Conservation (phyloP, 495 filamentous ascomycete genomes). For the Staphylotrichum tortipilum region DNA sequence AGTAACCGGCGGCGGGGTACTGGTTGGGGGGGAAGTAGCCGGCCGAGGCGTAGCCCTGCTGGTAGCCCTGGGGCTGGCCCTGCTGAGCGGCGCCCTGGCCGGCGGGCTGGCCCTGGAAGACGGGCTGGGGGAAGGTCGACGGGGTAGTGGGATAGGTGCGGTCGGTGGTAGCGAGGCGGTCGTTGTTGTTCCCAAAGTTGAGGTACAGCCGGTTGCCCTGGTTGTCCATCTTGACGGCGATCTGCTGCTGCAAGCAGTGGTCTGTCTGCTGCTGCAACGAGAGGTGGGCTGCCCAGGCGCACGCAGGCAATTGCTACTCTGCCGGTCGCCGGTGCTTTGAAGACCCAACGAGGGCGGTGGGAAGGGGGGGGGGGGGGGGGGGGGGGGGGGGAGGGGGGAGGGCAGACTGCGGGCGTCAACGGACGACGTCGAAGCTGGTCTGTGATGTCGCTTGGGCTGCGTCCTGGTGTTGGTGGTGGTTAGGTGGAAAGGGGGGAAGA, state of each 20-base stretch:
- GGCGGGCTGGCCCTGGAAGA: constrained; percentile 42
- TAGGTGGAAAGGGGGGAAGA: constrained; percentile 11
- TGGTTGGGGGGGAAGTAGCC: constrained; percentile 28
- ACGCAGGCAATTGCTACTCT: too few relatives aligned
- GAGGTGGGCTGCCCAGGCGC: too few relatives aligned
- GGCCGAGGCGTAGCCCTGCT: constrained; percentile 18
- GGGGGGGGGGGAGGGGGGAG: too few relatives aligned
- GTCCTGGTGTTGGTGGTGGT: constrained; percentile 6
- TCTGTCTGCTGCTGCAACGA: neutral
- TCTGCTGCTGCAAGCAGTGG: neutral
- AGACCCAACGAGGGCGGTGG: too few relatives aligned
- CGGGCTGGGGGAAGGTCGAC: constrained; percentile 89
- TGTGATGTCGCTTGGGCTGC: too few relatives aligned
- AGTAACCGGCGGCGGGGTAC: constrained; percentile 30
- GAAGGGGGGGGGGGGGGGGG: too few relatives aligned
- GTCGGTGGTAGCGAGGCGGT: constrained; percentile 56
- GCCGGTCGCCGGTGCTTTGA: too few relatives aligned
- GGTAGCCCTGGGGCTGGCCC: constrained; percentile 38
- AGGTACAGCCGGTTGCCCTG: constrained; percentile 59
- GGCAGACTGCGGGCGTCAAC: constrained; percentile 2
- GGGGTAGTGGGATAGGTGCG: constrained; percentile 94
- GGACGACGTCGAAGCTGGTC: constrained; percentile 2
- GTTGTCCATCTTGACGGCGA: constrained; percentile 36
- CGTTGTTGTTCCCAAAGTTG: constrained; percentile 62
- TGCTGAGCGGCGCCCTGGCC: constrained; percentile 17